A percentile compares a stretch with the other conserved stretches of the same genome.
Conservation (phyloP, 225 moss, liverwort and hornwort genomes). For the Polytrichum formosum region DNA sequence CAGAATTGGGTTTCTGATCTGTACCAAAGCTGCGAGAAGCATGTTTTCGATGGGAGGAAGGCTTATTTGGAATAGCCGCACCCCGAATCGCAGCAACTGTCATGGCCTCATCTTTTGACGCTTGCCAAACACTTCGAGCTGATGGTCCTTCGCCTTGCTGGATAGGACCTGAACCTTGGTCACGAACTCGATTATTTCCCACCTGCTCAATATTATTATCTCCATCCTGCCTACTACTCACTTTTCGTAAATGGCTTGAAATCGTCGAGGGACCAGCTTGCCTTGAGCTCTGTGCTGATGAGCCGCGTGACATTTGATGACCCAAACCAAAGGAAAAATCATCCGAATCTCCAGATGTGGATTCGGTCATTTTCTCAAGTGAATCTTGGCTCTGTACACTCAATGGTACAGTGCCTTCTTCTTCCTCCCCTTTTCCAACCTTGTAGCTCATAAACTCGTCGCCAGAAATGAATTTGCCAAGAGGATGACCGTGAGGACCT, state of each 20-base stretch:
- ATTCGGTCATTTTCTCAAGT: slow-evolving; percentile 38
- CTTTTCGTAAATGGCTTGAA: too few relatives aligned
- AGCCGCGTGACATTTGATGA: slow-evolving; percentile 21
- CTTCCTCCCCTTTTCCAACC: slow-evolving; percentile 23
- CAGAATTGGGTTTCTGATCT: slow-evolving; percentile 21
- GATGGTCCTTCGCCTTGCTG: slow-evolving; percentile 73
- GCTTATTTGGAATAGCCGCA: slow-evolving; percentile 27
- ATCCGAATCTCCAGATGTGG: slow-evolving; percentile 17
- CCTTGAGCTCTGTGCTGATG: slow-evolving; percentile 26
- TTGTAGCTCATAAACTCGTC: slow-evolving; percentile 56
- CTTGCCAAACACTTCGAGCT: slow-evolving; percentile 72
- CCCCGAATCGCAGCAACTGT: slow-evolving; percentile 83
- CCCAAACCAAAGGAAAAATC: slow-evolving; percentile 18
- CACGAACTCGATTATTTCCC: slow-evolving; percentile 44
- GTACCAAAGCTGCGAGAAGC: slow-evolving; percentile 21
- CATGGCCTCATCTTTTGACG: slow-evolving; percentile 70
- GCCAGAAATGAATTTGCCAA: slow-evolving; percentile 49
- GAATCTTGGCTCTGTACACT: slow-evolving; percentile 28
- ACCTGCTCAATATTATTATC: slow-evolving; percentile 55
- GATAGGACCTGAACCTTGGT: slow-evolving; percentile 26
- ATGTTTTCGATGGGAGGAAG: slow-evolving; percentile 21
- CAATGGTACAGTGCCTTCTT: slow-evolving; percentile 10
- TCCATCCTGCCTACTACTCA: slow-evolving; percentile 27
- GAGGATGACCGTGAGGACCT: slow-evolving; percentile 33
- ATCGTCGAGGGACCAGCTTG: slow-evolving; percentile 16